Conservation (phyloP, 2,329 filamentous ascomycete species). For the Beauveria caledonica region DNA sequence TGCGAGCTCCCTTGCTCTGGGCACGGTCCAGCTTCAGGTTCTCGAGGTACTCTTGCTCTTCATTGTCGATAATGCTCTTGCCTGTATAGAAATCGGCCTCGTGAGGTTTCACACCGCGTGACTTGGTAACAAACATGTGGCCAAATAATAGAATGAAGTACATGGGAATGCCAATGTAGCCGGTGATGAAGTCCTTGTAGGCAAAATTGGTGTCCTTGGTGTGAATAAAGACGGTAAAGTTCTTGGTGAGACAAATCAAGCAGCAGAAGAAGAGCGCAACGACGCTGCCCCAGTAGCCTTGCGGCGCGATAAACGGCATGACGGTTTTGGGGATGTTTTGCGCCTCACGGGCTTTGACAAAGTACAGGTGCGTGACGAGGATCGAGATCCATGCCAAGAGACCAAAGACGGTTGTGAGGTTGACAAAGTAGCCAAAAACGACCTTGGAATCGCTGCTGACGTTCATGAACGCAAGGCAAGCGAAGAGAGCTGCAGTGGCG, state of each 20-base stretch:
- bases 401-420: conserved; percentile 59
- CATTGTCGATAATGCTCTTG: conserved; percentile 64
- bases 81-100: conserved; percentile 63
- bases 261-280: conserved; percentile 61
- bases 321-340: conserved; percentile 47
- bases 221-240: conserved; percentile 62
- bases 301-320: conserved; percentile 59
- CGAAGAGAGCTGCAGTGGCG: conserved; percentile 50
- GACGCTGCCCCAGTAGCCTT: conserved; percentile 63
- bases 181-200: conserved; percentile 70
- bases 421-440: conserved; percentile 59
- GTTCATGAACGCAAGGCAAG: conserved; percentile 61
- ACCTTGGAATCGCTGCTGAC: conserved; percentile 46
- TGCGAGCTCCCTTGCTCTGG: conserved; percentile 19
- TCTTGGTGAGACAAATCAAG: conserved; percentile 73
- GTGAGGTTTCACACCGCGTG: conserved; percentile 45
- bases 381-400: conserved; percentile 61
- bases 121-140: conserved; percentile 52
- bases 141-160: conserved; percentile 63
- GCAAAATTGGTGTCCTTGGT: conserved; percentile 49
- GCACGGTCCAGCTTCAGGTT: conserved; percentile 23
- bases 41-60: conserved; percentile 61
- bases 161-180: conserved; percentile 68
- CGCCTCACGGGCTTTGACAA: conserved; percentile 52
- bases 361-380: conserved; percentile 59